Evolutionary conservation across 139 green algal species (phyloP).

Genomic region (Asterochloris sp.): DNA sequence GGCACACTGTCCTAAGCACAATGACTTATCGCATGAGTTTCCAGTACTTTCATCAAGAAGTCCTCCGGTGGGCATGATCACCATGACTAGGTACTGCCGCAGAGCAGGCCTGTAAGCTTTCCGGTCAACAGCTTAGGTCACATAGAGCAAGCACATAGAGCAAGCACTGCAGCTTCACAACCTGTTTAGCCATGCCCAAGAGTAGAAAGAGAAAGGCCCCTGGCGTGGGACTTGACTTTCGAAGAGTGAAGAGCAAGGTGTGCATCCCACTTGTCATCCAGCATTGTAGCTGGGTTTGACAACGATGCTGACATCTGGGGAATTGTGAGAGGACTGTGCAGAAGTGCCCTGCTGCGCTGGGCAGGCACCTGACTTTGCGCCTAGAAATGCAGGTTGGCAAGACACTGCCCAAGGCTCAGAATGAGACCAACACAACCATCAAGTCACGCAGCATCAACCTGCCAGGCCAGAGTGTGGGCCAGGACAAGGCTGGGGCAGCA

Average conservation of each 20-base stretch:
- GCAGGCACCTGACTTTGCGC: no score
- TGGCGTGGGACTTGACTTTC: conserved; percentile 85
- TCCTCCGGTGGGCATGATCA: no score
- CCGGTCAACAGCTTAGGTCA: no score
- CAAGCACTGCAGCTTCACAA: conserved; percentile 1
- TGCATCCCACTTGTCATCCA: conserved; percentile 29
- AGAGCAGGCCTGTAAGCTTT: no score
- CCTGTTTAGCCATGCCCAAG: background rate
- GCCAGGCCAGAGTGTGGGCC: conserved; percentile 52
- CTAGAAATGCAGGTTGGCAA: conserved; percentile 43
- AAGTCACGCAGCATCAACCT: conserved; percentile 64
- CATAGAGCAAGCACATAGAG: no score
- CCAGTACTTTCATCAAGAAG: no score
- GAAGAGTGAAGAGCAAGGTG: conserved; percentile 71
- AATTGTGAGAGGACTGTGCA: background rate
- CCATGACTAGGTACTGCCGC: no score
- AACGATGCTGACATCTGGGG: background rate
- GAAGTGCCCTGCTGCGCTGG: background rate
- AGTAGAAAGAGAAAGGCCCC: conserved; percentile 56
- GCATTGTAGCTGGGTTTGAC: background rate
- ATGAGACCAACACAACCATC: conserved; percentile 78
- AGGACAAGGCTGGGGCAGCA: conserved; percentile 59
- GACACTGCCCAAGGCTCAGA: conserved; percentile 73
- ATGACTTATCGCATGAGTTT: no score
- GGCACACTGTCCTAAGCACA: no score